phyloP scores from a whole-genome alignment of 345 rosid genomes.

The Boechera divaricarpa region DNA sequence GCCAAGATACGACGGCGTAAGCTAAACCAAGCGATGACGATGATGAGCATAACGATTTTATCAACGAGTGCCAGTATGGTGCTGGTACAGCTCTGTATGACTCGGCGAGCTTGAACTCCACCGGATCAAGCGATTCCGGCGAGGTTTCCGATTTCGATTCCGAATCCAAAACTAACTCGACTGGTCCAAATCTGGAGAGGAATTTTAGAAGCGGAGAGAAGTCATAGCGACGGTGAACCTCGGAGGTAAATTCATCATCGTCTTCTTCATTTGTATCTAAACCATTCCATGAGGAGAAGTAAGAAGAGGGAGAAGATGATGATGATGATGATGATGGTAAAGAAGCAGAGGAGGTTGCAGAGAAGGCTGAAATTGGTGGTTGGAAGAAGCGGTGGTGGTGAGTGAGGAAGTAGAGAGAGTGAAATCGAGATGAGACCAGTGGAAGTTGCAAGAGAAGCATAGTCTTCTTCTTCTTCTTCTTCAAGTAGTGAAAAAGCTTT shows the following conservation, averaged over 20 bases:
- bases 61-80: conserved; percentile 86
- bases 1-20: conserved; percentile 88
- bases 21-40: conserved; percentile 61
- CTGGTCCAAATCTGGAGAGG: conserved; percentile 53
- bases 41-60: conserved; percentile 70
- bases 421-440: conserved; percentile 56
- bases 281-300: conserved; percentile 33
- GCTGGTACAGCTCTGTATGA: conserved; percentile 86
- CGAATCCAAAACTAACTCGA: conserved; percentile 35
- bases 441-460: conserved; percentile 64
- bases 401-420: conserved; percentile 45
- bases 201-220: conserved; percentile 81
- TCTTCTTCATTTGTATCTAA: conserved; percentile 32
- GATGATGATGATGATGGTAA: conserved; percentile 9
- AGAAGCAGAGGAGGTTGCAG: conserved; percentile 40
- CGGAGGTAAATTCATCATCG: conserved; percentile 57
- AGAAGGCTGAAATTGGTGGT: conserved; percentile 37
- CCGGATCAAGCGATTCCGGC: conserved; percentile 58
- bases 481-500: neutral
- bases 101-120: conserved; percentile 78
- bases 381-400: conserved; percentile 53
- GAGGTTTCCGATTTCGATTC: conserved; percentile 41
- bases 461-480: conserved; percentile 26
- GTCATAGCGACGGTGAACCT: conserved; percentile 70
- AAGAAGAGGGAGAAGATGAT: conserved; percentile 31